Conservation (phyloP, 768 basidiomycete genomes). For the Paxillus rubicundulus region DNA sequence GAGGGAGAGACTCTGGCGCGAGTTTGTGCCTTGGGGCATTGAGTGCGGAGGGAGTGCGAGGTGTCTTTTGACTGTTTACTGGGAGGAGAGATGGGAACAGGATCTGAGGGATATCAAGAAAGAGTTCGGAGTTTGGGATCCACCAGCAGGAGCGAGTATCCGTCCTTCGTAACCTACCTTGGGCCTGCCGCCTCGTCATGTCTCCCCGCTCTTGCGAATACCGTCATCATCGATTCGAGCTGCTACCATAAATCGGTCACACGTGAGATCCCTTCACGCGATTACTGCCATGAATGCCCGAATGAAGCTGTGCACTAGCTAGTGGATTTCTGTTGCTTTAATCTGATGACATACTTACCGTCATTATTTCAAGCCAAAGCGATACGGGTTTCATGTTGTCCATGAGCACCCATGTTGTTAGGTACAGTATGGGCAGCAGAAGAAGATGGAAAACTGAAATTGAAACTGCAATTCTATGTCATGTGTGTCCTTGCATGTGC, state of each 20-base stretch:
- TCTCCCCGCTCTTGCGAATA: neutral
- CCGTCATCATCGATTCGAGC: neutral
- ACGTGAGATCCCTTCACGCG: too few species aligned
- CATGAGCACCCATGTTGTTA: too few species aligned
- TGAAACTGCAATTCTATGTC: too few species aligned
- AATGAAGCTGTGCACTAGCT: too few species aligned
- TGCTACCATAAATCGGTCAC: neutral
- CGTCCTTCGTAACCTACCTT: neutral
- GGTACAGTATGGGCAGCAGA: too few species aligned
- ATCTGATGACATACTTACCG: too few species aligned
- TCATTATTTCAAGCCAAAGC: too few species aligned
- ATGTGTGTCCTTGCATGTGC: too few species aligned
- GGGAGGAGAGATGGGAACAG: slow-evolving; percentile 93
- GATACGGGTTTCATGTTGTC: too few species aligned
- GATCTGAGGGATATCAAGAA: slow-evolving; percentile 77
- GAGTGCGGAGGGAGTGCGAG: slow-evolving; percentile 72
- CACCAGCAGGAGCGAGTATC: slow-evolving; percentile 45
- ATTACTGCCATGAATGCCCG: too few species aligned
- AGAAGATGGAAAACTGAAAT: too few species aligned
- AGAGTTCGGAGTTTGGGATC: slow-evolving; percentile 84
- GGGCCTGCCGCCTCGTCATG: neutral
- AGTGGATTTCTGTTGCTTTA: too few species aligned
- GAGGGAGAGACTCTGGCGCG: slow-evolving; percentile 58
- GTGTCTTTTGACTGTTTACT: slow-evolving; percentile 87
- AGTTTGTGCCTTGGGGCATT: slow-evolving; percentile 93